A percentile compares a stretch with the other conserved stretches of the same genome.
phyloP scores from a whole-genome alignment of 257 asterid species.

The Solanum infundibuliforme region DNA sequence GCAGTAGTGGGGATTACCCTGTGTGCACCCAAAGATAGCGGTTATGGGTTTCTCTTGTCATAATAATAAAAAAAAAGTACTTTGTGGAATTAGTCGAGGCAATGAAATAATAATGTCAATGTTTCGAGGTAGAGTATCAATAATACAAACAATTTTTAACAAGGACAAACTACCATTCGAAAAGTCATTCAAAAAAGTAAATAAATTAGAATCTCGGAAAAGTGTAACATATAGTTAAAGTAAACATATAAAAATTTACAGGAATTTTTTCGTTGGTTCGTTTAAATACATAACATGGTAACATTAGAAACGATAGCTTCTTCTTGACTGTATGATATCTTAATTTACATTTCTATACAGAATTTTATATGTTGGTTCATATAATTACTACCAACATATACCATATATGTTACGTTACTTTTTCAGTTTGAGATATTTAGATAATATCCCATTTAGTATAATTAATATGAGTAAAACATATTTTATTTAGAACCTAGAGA shows the following conservation, averaged over 20 bases:
- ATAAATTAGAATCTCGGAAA: not conserved
- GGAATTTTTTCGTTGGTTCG: not conserved
- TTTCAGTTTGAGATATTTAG: not conserved
- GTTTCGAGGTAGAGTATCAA: not conserved
- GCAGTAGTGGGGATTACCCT: no score
- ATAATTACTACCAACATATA: not conserved
- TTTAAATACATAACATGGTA: not conserved
- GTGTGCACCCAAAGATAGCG: no score
- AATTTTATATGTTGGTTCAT: not conserved
- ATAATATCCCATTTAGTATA: not conserved
- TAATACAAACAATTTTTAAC: not conserved
- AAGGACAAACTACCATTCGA: not conserved
- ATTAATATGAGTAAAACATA: not conserved
- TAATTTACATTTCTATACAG: not conserved
- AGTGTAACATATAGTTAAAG: not conserved
- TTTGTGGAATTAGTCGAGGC: not conserved
- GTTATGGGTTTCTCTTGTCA: no score
- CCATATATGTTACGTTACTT: not conserved
- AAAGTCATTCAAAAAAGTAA: not conserved
- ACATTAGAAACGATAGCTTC: not conserved
- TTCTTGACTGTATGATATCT: not conserved
- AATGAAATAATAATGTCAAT: not conserved
- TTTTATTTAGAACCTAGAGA: constrained; percentile 47
- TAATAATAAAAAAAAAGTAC: no score
- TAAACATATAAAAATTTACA: not conserved